A percentile compares a stretch with the other conserved stretches of the same genome.
Evolutionary conservation across 805 yeast genomes (phyloP).

Genomic region (Yarrowia keelungensis): DNA sequence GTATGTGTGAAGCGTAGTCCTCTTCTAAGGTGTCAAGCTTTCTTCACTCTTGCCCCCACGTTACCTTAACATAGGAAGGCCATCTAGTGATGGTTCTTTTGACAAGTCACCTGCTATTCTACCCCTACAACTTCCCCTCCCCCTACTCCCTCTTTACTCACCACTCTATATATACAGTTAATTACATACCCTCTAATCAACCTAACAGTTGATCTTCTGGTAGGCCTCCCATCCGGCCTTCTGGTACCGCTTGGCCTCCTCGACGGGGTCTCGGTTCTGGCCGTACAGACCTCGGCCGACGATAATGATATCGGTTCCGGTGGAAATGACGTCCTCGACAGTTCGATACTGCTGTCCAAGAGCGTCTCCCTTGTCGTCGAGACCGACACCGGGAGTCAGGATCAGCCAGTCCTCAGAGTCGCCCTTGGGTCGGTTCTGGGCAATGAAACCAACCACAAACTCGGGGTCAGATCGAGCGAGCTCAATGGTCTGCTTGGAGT

Average conservation of each 20-base stretch:
- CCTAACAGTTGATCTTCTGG: constrained; percentile 39
- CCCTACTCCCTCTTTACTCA: too few relatives aligned
- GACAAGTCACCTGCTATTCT: too few relatives aligned
- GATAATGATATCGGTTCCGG: constrained; percentile 93
- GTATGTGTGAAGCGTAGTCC: too few relatives aligned
- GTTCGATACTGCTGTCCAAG: constrained; percentile 97
- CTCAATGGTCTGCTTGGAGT: constrained; percentile 85
- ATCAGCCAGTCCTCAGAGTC: constrained; percentile 94
- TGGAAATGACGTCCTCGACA: constrained; percentile 78
- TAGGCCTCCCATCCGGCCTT: constrained; percentile 97
- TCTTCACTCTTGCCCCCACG: too few relatives aligned
- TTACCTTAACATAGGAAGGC: too few relatives aligned
- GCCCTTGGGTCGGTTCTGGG: constrained; percentile 75
- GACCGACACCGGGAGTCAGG: constrained; percentile 98
- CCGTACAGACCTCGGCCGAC: constrained; percentile 99
- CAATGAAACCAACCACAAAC: constrained; percentile 96
- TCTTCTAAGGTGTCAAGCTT: too few relatives aligned
- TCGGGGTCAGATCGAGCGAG: constrained; percentile 86
- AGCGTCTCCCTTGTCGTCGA: constrained; percentile 94
- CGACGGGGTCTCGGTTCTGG: constrained; percentile 88
- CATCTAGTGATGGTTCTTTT: too few relatives aligned
- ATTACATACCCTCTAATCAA: neutral
- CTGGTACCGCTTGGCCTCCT: constrained; percentile 86
- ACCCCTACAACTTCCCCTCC: too few relatives aligned
- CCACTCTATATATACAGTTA: constrained; percentile 1